A percentile compares a stretch with the other conserved stretches of the same genome.
phyloP scores from a whole-genome alignment of 345 rosid species.

The Eucalyptus viminalis region DNA sequence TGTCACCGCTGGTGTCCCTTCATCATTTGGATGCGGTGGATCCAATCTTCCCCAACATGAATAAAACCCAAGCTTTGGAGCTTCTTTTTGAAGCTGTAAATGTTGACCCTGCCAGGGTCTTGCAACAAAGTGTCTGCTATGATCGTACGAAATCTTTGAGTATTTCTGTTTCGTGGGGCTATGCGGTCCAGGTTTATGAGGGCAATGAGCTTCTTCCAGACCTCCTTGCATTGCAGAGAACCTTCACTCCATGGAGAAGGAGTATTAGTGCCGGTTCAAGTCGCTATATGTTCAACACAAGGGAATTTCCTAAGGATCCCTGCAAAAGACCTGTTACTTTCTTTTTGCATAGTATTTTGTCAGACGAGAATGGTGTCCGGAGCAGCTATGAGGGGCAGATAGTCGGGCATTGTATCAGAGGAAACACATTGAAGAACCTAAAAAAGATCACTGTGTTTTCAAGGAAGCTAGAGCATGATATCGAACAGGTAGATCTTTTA shows the following conservation, averaged over 20 bases:
- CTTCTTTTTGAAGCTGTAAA: conserved; percentile 50
- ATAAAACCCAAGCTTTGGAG: conserved; percentile 31
- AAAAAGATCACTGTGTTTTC: conserved; percentile 34
- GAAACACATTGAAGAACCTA: conserved; percentile 28
- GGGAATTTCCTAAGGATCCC: conserved; percentile 62
- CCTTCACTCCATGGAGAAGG: conserved; percentile 77
- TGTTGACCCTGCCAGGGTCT: conserved; percentile 58
- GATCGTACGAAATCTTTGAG: conserved; percentile 39
- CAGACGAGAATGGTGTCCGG: conserved; percentile 32
- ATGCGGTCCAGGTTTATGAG: conserved; percentile 66
- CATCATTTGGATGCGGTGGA: conserved; percentile 85
- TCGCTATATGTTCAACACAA: conserved; percentile 56
- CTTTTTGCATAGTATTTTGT: conserved; percentile 38
- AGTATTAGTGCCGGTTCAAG: conserved; percentile 18
- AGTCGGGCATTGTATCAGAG: conserved; percentile 32
- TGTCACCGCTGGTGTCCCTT: conserved; percentile 69
- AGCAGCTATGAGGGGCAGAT: conserved; percentile 41
- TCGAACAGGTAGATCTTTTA: conserved; percentile 44
- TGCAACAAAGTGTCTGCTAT: conserved; percentile 86
- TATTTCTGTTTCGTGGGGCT: conserved; percentile 83
- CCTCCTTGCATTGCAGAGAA: conserved; percentile 52
- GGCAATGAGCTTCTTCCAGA: conserved; percentile 69
- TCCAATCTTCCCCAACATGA: conserved; percentile 64
- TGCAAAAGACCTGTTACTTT: conserved; percentile 61
- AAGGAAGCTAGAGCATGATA: conserved; percentile 24